Evolutionary conservation across 1,284 basidiomycete species (phyloP).

Genomic region (Fomitopsis pinicola): DNA sequence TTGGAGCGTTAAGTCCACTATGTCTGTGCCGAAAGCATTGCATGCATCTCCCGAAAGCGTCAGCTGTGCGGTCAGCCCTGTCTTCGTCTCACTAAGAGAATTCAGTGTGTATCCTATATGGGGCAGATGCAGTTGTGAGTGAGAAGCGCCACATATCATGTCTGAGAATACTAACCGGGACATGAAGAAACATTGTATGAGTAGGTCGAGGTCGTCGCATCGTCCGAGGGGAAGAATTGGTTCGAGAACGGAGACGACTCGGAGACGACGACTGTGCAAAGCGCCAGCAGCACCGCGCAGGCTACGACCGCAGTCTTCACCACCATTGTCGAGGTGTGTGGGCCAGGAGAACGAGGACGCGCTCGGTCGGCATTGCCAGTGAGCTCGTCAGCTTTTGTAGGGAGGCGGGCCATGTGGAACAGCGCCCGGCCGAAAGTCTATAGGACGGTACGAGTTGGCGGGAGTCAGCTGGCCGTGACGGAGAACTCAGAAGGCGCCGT

Average conservation of each 20-base stretch:
- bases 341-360: background rate
- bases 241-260: background rate
- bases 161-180: background rate
- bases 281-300: background rate
- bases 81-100: slow-evolving; percentile 38
- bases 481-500: too few species aligned
- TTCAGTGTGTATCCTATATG: slow-evolving; percentile 48
- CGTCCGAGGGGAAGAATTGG: background rate
- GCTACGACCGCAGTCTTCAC: background rate
- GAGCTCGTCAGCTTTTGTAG: background rate
- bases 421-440: too few species aligned
- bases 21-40: slow-evolving; percentile 70
- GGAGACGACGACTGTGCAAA: background rate
- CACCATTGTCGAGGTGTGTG: background rate
- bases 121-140: background rate
- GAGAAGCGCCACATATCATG: background rate
- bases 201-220: background rate
- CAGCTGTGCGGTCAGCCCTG: slow-evolving; percentile 55
- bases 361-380: background rate
- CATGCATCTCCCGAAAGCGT: slow-evolving; percentile 58
- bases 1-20: slow-evolving; percentile 56
- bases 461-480: too few species aligned
- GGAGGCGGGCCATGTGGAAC: background rate
- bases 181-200: slow-evolving; percentile 4
- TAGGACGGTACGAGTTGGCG: too few species aligned